Evolutionary conservation across 2,329 filamentous ascomycete genomes (phyloP), one percentile per base, ranked within the genome.

Genomic region (Aspergillus latus): DNA sequence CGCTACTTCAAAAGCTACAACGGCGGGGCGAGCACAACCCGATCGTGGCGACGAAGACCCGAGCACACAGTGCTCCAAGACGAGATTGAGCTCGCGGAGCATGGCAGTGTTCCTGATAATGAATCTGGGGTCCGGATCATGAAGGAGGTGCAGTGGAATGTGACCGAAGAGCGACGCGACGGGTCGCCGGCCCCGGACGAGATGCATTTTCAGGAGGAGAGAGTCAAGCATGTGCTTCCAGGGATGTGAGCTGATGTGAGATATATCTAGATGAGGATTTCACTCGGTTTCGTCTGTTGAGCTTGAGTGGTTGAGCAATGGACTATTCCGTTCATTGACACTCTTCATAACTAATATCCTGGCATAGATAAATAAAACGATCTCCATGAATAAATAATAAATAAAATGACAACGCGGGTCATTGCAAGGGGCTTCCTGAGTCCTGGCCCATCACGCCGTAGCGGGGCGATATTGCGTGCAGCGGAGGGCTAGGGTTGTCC

Each of bases 101-200:
- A 57, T 28, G 59, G 56, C 1, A 62, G 29, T 21, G 16, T 21
- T 5, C 61, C 28, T 7, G 57, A 44, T 8, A 52, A 37, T n/a
- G 26, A 30, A 10, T 29, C 30, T 26, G 45, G 42, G 0, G 55
- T 59, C 4, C 34, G 48, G 9, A 64, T 66, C 40, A 43, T 64
- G 4, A 65, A 65, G 21, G 59, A 66, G 46, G 54, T 64, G 3
- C 43, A 62, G 37, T 64, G 57, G 64, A 49, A 62, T 32, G 57
- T 49, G 4, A 61, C 57, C 6, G 61, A 64, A 52, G 49, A 51
- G 49, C 44, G 49, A 21, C 16, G 26, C 28, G 28, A 47, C 3
- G 26, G 26, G 7, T 16, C 13, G 8, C 36, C 5, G 36, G 11
- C 16, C 16, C 16, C n/a, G 13, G 34, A 48, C 16, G 6, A 13